phyloP scores from a whole-genome alignment of 371 early-diverging fungal species.

The Actinomortierella wolfii region DNA sequence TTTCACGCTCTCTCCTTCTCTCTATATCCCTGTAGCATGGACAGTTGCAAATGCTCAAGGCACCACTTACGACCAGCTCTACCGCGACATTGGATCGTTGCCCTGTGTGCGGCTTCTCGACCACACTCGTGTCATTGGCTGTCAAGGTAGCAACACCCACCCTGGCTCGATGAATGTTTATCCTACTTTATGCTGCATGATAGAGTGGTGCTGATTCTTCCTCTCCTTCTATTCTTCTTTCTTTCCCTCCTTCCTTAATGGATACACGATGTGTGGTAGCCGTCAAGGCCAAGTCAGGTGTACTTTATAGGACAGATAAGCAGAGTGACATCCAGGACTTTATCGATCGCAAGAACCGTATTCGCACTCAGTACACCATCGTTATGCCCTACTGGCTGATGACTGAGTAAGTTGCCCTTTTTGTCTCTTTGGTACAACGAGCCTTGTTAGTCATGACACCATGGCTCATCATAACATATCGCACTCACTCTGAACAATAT shows the following conservation, averaged over 20 bases:
- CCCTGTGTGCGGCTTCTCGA: constrained; percentile 68
- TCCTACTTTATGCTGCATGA: too few species aligned
- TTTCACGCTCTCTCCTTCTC: background rate
- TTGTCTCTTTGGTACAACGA: background rate
- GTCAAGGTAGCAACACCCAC: constrained; percentile 62
- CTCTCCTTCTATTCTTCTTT: background rate
- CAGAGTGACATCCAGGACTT: constrained; percentile 59
- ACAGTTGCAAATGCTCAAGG: constrained; percentile 19
- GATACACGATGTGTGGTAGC: constrained; percentile 10
- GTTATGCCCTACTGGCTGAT: constrained; percentile 67
- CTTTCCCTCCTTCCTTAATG: constrained; percentile 21
- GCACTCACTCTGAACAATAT: background rate
- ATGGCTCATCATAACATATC: constrained; percentile 2
- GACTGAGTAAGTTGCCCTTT: constrained; percentile 51
- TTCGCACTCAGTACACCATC: constrained; percentile 55
- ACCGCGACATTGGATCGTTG: constrained; percentile 57
- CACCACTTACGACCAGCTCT: constrained; percentile 54
- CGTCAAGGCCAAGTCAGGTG: constrained; percentile 48
- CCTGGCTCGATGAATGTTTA: too few species aligned
- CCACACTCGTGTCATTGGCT: constrained; percentile 62
- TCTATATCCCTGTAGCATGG: constrained; percentile 9
- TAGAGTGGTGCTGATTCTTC: background rate
- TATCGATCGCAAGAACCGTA: constrained; percentile 16
- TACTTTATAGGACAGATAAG: constrained; percentile 59
- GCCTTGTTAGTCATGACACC: background rate